These are phyloP conservation scores for Solanum bulbocastanum DNA, from an alignment of 257 asterid species.

Conservation along the genomic window DNA sequence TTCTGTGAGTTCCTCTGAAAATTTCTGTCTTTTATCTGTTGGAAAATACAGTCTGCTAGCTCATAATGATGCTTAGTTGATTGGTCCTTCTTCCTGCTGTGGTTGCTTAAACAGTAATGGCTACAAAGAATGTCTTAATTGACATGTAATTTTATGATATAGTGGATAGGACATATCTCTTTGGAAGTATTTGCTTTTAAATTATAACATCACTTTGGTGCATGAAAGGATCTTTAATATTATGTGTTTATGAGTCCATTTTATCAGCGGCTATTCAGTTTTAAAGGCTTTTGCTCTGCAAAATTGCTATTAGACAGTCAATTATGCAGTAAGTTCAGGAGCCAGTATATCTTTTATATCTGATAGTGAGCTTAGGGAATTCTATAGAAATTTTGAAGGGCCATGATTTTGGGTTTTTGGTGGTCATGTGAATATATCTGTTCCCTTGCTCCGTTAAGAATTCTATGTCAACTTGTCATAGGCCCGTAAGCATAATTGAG, in stretches of 20 bases:
- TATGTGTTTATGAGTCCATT: background rate
- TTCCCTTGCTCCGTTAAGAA: background rate
- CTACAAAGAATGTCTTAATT: background rate
- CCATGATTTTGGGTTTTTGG: background rate
- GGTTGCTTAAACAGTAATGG: background rate
- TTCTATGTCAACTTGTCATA: background rate
- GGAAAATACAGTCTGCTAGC: background rate
- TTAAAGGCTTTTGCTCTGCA: background rate
- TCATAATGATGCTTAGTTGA: background rate
- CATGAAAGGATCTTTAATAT: background rate
- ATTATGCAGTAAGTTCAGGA: background rate
- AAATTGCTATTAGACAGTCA: background rate
- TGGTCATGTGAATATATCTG: background rate
- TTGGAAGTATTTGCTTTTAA: background rate
- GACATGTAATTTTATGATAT: background rate
- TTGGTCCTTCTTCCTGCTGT: background rate
- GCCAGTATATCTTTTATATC: background rate
- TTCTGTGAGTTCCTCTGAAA: slow-evolving; percentile 35
- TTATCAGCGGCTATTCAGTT: background rate
- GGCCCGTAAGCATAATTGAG: background rate
- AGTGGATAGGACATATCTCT: background rate
- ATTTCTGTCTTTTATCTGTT: background rate
- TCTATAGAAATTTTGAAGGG: background rate
- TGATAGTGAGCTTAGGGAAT: background rate
- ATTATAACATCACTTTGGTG: background rate